Evolutionary conservation across 148 eudicot genomes (phyloP).

Genomic region (Nepenthes mirabilis): DNA sequence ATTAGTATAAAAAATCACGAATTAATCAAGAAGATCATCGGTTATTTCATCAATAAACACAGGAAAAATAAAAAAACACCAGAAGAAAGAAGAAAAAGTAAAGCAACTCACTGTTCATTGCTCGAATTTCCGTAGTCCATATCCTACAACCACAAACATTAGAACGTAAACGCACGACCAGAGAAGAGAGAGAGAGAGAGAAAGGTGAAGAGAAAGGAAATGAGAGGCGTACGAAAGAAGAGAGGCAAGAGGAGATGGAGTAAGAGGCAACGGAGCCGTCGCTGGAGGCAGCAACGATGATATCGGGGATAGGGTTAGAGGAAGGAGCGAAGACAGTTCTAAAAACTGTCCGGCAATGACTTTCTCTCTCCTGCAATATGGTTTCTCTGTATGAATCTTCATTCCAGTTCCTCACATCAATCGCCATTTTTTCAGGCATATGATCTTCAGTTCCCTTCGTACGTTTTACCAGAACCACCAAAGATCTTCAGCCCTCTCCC

Average conservation of each 20-base stretch:
- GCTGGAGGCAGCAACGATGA: constrained; percentile 73
- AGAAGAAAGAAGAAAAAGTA: not conserved
- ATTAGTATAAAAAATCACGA: not conserved
- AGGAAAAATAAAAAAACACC: not conserved
- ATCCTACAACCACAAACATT: constrained; percentile 22
- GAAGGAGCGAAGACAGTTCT: constrained; percentile 61
- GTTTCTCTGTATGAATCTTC: constrained; percentile 54
- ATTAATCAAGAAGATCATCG: too few species aligned
- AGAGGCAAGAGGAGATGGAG: constrained; percentile 58
- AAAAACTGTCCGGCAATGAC: constrained; percentile 55
- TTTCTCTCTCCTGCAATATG: constrained; percentile 51
- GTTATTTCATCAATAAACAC: not conserved
- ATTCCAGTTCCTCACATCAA: constrained; percentile 36
- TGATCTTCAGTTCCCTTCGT: too few species aligned
- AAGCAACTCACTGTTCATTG: constrained; percentile 32
- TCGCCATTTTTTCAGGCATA: not conserved
- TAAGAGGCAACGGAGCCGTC: constrained; percentile 75
- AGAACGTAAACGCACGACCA: not conserved
- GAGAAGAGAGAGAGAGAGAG: not conserved
- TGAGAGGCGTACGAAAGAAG: constrained; percentile 16
- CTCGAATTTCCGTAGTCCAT: constrained; percentile 15
- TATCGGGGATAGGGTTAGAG: constrained; percentile 43
- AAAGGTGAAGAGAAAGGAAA: not conserved
- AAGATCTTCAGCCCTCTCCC: not conserved
- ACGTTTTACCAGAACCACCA: too few species aligned